Percentiles rank a stretch among this genome's conserved stretches.
Conservation (phyloP, 1,139 yeast species). For the Lodderomyces jiufengensis region DNA sequence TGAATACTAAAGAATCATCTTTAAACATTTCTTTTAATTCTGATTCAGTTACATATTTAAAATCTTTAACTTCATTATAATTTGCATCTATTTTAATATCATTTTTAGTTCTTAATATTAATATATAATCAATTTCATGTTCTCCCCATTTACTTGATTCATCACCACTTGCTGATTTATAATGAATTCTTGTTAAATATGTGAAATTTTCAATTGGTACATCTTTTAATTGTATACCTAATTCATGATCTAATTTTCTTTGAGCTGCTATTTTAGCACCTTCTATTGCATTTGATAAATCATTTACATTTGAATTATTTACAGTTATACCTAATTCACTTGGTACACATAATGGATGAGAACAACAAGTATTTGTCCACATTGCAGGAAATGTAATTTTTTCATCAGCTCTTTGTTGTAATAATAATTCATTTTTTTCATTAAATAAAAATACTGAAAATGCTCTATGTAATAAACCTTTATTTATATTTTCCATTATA, state of each 20-base stretch:
- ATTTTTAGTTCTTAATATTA: conserved; percentile 68
- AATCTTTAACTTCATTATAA: conserved; percentile 82
- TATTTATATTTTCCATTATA: conserved; percentile 78
- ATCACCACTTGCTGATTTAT: conserved; percentile 72
- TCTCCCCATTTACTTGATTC: conserved; percentile 87
- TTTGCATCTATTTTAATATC: conserved; percentile 49
- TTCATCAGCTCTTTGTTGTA: conserved; percentile 94
- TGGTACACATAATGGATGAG: conserved; percentile 88
- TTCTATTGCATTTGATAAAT: conserved; percentile 48
- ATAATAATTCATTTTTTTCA: conserved; percentile 66
- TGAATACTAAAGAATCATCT: conserved; percentile 62
- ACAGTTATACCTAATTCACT: conserved; percentile 63
- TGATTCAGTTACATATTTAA: conserved; percentile 63
- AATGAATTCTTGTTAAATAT: conserved; percentile 90
- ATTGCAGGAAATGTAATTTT: conserved; percentile 92
- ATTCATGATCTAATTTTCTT: conserved; percentile 86
- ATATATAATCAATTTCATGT: conserved; percentile 93
- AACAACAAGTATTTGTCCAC: conserved; percentile 99
- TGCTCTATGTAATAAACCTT: conserved; percentile 89
- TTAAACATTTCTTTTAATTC: conserved; percentile 75
- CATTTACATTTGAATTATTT: conserved; percentile 34
- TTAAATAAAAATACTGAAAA: conserved; percentile 91
- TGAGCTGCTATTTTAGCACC: conserved; percentile 91
- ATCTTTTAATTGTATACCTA: conserved; percentile 69
- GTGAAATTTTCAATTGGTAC: conserved; percentile 70